Evolutionary conservation across 2,329 filamentous ascomycete genomes (phyloP).

Genomic region (Calonectria ilicicola): DNA sequence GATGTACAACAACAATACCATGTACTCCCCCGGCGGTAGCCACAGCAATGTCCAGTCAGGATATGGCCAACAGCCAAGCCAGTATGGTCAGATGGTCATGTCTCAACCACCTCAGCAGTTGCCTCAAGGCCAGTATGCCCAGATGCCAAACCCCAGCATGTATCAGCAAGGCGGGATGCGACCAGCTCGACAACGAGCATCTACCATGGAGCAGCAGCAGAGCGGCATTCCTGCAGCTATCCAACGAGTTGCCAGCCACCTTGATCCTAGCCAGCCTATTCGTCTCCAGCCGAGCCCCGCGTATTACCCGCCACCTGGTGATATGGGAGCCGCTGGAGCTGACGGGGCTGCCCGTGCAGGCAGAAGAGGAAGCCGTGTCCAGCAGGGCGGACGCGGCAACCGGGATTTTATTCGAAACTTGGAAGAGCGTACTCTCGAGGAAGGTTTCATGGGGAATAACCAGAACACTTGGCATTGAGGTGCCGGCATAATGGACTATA

Average conservation of each 20-base stretch:
- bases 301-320: conserved; percentile 93
- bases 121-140: conserved; percentile 72
- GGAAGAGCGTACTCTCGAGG: conserved; percentile 93
- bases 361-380: conserved; percentile 80
- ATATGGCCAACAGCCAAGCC: conserved; percentile 79
- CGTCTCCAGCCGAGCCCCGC: conserved; percentile 94
- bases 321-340: conserved; percentile 70
- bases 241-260: conserved; percentile 93
- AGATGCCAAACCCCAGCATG: conserved; percentile 63
- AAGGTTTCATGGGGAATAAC: conserved; percentile 80
- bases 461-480: conserved; percentile 76
- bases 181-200: conserved; percentile 86
- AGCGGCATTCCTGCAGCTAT: conserved; percentile 93
- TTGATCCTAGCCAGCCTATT: conserved; percentile 95
- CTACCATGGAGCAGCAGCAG: conserved; percentile 95
- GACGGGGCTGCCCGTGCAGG: conserved; percentile 70
- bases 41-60: conserved; percentile 72
- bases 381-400: conserved; percentile 71
- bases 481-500: conserved; percentile 31
- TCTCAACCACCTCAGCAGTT: conserved; percentile 75
- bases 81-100: conserved; percentile 81
- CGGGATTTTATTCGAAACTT: conserved; percentile 94
- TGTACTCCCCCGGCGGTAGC: conserved; percentile 75
- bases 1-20: conserved; percentile 85
- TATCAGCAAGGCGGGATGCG: conserved; percentile 76